Base-by-base conservation (phyloP, 2,329 filamentous ascomycete genomes). In the Lasiodiplodia hormozganensis region DNA sequence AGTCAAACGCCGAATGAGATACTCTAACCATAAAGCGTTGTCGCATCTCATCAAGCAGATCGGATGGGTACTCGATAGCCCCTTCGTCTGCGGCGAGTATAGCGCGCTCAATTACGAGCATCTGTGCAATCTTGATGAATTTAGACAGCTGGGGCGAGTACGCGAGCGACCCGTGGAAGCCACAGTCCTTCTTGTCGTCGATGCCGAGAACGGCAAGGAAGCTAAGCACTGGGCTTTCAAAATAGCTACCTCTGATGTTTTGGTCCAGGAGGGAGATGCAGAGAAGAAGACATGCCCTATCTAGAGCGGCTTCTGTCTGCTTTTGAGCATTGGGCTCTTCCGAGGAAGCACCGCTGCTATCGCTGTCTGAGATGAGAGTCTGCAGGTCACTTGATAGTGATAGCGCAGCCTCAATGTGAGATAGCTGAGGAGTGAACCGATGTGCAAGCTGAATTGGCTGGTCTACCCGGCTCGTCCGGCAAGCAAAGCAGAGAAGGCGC, bases 71-170 rank as follows among this genome's bases (percentile, higher is more conserved):
- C 7, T 34, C 31, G 31, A 34, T 3, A 2, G 8, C 31, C 31
- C 31, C 31, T 10, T 34, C 6, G 31, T 34, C 31, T 34, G 31
- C 31, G 2, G 6, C 8, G 1, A 62, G 8, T 4, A 74, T 58
- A 7, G 70, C 69, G 34, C 69, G 60, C 68, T 72, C 56, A 8
- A 72, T 52, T 7, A 73, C 70, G 43, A 74, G 72, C 69, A 73
- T 72, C 52, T 74, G 54, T 2, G 69, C 68, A 2, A 74, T 71
- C 65, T 73, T 74, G 43, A 73, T 71, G 25, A 71, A 73, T 25
- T 68, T 71, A n/a, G 70, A 73, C 7, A 73, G 71, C 18, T 57
- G 47, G 14, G 70, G 60, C 34, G 68, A 70, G 67, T 69, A 71
- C 25, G 40, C 52, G 11, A 64, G n/a, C 12, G 70, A 64, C 38